Conservation (phyloP, 164 flowering plant species). For the Cinnamomum chago region DNA sequence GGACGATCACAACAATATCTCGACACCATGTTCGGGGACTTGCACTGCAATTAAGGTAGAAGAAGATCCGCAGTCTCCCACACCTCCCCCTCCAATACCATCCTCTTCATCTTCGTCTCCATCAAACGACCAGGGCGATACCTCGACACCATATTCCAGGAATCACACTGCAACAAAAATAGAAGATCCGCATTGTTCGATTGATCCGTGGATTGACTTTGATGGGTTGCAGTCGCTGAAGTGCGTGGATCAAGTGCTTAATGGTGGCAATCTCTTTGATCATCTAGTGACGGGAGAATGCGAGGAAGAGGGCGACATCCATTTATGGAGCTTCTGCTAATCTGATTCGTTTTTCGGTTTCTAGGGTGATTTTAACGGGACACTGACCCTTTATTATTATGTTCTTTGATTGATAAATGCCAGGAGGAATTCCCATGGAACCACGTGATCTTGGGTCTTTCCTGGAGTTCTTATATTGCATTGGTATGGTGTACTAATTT, state of each 20-base stretch:
- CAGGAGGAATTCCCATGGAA: neutral
- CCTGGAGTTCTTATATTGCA: neutral
- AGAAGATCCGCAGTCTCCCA: neutral
- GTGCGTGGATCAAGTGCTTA: conserved; percentile 16
- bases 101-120: conserved; percentile 4
- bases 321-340: conserved; percentile 34
- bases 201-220: conserved; percentile 21
- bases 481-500: neutral
- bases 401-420: neutral
- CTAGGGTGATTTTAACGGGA: neutral
- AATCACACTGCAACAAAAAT: conserved; percentile 6
- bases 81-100: neutral
- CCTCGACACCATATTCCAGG: conserved; percentile 8
- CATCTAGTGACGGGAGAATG: conserved; percentile 13
- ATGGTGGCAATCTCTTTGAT: conserved; percentile 10
- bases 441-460: conserved; percentile 1
- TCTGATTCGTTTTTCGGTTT: conserved; percentile 5
- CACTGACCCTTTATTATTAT: neutral
- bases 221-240: conserved; percentile 21
- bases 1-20: conserved; percentile 10
- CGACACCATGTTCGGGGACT: conserved; percentile 10
- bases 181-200: conserved; percentile 6
- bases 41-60: conserved; percentile 4
- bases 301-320: conserved; percentile 28
- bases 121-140: conserved; percentile 12